Evolutionary conservation across 2,329 filamentous ascomycete genomes (phyloP).

Genomic region (Alternaria viburni): DNA sequence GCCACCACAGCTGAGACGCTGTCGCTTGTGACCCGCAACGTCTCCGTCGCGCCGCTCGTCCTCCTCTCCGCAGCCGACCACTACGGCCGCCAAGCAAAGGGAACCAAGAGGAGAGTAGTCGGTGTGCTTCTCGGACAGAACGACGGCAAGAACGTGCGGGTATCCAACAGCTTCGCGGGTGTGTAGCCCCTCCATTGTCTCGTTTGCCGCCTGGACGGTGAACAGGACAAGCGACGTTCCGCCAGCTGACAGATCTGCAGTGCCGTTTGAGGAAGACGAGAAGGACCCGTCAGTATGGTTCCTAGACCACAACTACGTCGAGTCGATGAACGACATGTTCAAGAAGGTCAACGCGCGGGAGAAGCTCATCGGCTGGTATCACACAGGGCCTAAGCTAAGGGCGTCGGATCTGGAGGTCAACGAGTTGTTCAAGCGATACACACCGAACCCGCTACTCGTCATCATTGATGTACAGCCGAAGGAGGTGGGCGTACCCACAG

Average conservation of each 20-base stretch:
- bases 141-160: slow-evolving; percentile 92
- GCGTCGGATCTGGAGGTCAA: slow-evolving; percentile 99
- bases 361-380: slow-evolving; percentile 99
- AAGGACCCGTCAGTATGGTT: slow-evolving; percentile 99
- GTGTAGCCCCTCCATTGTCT: slow-evolving; percentile 38
- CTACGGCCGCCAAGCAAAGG: slow-evolving; percentile 92
- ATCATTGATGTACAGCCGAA: slow-evolving; percentile 99
- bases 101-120: slow-evolving; percentile 86
- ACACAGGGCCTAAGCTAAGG: slow-evolving; percentile 94
- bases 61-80: slow-evolving; percentile 98
- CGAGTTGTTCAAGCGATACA: slow-evolving; percentile 99
- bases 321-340: slow-evolving; percentile 99
- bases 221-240: slow-evolving; percentile 3
- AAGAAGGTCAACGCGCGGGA: slow-evolving; percentile 99
- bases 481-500: slow-evolving; percentile 95
- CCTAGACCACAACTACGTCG: slow-evolving; percentile 98
- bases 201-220: slow-evolving; percentile 20
- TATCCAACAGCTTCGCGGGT: slow-evolving; percentile 99
- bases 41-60: slow-evolving; percentile 96
- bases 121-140: slow-evolving; percentile 95
- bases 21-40: slow-evolving; percentile 90
- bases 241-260: slow-evolving; percentile 56
- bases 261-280: slow-evolving; percentile 98
- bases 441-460: slow-evolving; percentile 91
- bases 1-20: slow-evolving; percentile 96